Base-by-base conservation (phyloP, 805 yeast genomes). In the Clavispora carvajalis region DNA sequence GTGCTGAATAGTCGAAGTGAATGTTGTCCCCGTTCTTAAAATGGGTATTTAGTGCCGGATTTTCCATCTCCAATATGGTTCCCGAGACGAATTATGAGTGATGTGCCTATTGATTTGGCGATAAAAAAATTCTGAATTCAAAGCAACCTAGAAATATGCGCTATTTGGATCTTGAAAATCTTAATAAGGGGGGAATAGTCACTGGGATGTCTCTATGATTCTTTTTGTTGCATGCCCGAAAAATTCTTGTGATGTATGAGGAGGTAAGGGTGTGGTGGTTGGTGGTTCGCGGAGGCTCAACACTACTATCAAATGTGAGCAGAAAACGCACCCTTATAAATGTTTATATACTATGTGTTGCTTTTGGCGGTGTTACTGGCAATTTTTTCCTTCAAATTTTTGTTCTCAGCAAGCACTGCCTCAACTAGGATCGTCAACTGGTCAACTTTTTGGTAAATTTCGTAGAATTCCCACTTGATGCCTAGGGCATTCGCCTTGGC, bases 391-490 rank as follows among this genome's bases (percentile, higher is more conserved):
- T 13, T 15, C 29, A 65, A 55, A 18, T 54, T 54, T 24, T 48
- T 41, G 45, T 68, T 68, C 40, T 65, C 71, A 7, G 43, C 50
- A 9, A 74, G 58, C 5, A 73, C 63, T 1, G 49, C 41, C 29
- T 65, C 65, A 18, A 77, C 73, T 22, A 73, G 51, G 2, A 40
- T 44, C 2, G 74, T 63, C 43, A 76, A 59, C 30, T 62, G 59
- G 39, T 77, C 81, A 28, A 81, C 58, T 53, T 77, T 77, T 21
- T 62, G 53, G 55, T 77, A 75, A 15, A 83, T 49, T 40, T 71
- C 77, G 50, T 70, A 81, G 33, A 71, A 63, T 52, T 82, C 86
- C 85, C 86, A 79, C 34, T 78, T 75, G 38, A 82, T 65, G 29
- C 87, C 84, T 6, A 62, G 59, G 16, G 62, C 60, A 41, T 66